A percentile compares a stretch with the other conserved stretches of the same genome.
Evolutionary conservation across 768 basidiomycete species (phyloP).

Genomic region (Leccinum ochraceum): DNA sequence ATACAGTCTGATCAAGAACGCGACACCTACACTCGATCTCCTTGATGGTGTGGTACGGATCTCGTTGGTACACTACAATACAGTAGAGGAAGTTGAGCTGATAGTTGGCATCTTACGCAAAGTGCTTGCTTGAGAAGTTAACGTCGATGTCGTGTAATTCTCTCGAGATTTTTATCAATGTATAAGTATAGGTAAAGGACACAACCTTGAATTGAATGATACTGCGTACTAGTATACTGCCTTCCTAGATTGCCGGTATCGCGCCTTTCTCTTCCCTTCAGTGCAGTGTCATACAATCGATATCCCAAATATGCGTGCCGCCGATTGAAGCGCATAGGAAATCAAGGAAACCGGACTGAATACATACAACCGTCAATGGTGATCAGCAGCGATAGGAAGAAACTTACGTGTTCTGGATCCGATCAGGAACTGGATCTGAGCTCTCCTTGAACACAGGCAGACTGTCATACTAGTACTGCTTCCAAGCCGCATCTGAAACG

Average conservation of each 20-base stretch:
- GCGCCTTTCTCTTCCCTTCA: no score
- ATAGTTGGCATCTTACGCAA: constrained; percentile 60
- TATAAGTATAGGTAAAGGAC: no score
- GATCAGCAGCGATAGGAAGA: neutral
- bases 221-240: no score
- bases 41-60: constrained; percentile 73
- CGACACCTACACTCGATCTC: constrained; percentile 57
- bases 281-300: no score
- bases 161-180: neutral
- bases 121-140: constrained; percentile 35
- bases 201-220: no score
- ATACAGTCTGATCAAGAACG: constrained; percentile 54
- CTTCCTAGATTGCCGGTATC: no score
- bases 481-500: constrained; percentile 52
- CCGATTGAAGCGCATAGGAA: no score
- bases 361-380: no score
- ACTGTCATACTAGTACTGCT: constrained; percentile 37
- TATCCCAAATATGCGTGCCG: no score
- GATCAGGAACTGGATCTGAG: constrained; percentile 38
- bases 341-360: no score
- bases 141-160: neutral
- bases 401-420: constrained; percentile 44
- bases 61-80: constrained; percentile 80
- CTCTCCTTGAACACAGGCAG: constrained; percentile 46
- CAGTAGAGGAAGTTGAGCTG: constrained; percentile 62